Evolutionary conservation across 1,284 basidiomycete species (phyloP).

Genomic region (Leucoagaricus sp.): DNA sequence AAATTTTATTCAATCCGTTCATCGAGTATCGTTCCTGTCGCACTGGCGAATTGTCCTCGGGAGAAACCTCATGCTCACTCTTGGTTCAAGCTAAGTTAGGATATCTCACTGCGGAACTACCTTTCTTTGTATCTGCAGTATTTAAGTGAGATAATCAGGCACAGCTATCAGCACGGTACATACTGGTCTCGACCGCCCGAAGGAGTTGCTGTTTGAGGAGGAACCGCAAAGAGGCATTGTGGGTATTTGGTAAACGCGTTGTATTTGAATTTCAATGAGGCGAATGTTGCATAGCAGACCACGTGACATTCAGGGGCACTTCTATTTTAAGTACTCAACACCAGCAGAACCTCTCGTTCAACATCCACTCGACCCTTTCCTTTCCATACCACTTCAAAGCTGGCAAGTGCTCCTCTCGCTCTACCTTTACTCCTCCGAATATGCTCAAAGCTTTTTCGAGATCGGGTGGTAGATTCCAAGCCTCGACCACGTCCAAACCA

Average conservation of each 20-base stretch:
- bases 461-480: slow-evolving; percentile 51
- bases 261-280: too few species aligned
- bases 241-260: too few species aligned
- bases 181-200: slow-evolving; percentile 54
- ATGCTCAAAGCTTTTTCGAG: slow-evolving; percentile 34
- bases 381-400: slow-evolving; percentile 60
- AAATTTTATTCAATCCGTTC: too few species aligned
- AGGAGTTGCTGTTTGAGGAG: slow-evolving; percentile 46
- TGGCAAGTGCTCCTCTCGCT: slow-evolving; percentile 50
- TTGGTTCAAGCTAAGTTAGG: background rate
- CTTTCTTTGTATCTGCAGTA: slow-evolving; percentile 44
- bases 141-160: slow-evolving; percentile 9
- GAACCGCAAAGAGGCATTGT: slow-evolving; percentile 54
- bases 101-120: slow-evolving; percentile 22
- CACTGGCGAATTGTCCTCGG: too few species aligned
- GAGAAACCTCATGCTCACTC: too few species aligned
- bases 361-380: slow-evolving; percentile 47
- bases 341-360: slow-evolving; percentile 47
- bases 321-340: slow-evolving; percentile 15
- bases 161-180: slow-evolving; percentile 22
- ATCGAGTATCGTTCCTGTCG: too few species aligned
- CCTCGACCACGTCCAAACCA: slow-evolving; percentile 47
- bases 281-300: background rate
- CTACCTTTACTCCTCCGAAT: slow-evolving; percentile 39
- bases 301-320: slow-evolving; percentile 3